Evolutionary conservation across 2,329 filamentous ascomycete species (phyloP).

Genomic region (Penicillium aurantiogriseum): DNA sequence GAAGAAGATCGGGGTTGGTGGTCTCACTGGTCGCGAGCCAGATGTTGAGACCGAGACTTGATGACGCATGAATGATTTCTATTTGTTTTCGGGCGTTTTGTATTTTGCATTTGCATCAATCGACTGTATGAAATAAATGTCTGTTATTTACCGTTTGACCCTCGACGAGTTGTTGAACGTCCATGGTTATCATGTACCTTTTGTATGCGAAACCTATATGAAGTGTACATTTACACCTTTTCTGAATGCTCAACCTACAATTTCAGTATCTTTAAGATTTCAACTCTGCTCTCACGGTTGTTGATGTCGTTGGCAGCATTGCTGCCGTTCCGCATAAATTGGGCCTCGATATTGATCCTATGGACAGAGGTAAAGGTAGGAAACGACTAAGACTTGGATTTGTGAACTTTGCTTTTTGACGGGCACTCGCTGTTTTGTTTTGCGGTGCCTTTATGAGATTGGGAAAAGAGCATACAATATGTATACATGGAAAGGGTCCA

Average conservation of each 20-base stretch:
- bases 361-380: not conserved
- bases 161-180: not conserved
- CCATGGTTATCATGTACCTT: not conserved
- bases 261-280: too few species aligned
- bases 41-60: slow-evolving; percentile 75
- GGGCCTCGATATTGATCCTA: too few species aligned
- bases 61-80: not conserved
- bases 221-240: not conserved
- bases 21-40: slow-evolving; percentile 75
- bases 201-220: not conserved
- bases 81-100: not conserved
- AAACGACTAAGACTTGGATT: not conserved
- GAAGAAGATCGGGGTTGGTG: slow-evolving; percentile 65
- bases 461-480: not conserved
- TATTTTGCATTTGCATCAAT: not conserved
- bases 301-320: too few species aligned
- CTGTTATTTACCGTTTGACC: not conserved
- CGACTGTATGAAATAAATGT: not conserved
- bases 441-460: not conserved
- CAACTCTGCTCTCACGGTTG: too few species aligned
- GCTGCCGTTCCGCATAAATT: too few species aligned
- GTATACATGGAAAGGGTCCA: not conserved
- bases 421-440: not conserved
- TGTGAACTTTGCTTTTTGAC: not conserved
- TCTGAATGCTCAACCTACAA: not conserved